Evolutionary conservation across 306 rosid species (phyloP).

Genomic region (Cicer bijugum): DNA sequence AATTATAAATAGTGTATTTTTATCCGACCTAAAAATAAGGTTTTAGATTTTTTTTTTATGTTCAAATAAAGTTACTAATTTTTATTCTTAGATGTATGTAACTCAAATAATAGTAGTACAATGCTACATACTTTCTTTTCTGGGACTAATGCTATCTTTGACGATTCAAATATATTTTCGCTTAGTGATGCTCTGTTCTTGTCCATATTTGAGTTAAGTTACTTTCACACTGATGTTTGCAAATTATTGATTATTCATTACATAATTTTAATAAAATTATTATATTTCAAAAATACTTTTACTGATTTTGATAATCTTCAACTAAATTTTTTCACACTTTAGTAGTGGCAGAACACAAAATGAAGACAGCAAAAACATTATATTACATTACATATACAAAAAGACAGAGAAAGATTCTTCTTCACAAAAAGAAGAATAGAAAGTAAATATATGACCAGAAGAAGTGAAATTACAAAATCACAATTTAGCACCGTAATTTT

Average conservation of each 20-base stretch:
- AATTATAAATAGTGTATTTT: no score
- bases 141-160: no score
- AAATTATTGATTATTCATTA: not conserved
- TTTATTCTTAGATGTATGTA: no score
- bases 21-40: no score
- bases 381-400: constrained; percentile 8
- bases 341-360: constrained; percentile 10
- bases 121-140: no score
- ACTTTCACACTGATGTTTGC: not conserved
- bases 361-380: not conserved
- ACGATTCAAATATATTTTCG: not conserved
- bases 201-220: not conserved
- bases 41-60: no score
- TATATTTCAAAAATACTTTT: not conserved
- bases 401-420: not conserved
- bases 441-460: not conserved
- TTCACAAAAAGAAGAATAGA: not conserved
- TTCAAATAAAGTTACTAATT: no score
- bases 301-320: not conserved
- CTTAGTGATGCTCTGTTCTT: not conserved
- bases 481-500: no score
- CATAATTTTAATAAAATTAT: not conserved
- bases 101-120: no score
- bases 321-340: not conserved
- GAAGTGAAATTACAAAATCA: no score